Conservation (phyloP, 495 filamentous ascomycete species). For the Copromyces sp. region DNA sequence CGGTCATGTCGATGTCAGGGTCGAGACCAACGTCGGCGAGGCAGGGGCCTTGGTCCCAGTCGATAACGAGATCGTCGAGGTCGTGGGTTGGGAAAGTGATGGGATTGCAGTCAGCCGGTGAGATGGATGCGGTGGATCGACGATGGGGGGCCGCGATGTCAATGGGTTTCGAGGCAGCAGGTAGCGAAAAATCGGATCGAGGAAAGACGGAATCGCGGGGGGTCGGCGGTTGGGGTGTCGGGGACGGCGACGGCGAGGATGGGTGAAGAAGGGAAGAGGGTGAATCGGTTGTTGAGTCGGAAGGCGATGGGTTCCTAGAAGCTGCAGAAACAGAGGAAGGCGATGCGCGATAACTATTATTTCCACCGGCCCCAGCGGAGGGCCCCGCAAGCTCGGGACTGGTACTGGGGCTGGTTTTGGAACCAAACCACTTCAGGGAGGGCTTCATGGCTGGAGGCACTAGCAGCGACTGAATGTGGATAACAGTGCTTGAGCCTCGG, state of each 20-base stretch:
- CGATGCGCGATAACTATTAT: conserved; percentile 26
- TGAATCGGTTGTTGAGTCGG: conserved; percentile 11
- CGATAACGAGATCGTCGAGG: conserved; percentile 29
- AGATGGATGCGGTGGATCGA: conserved; percentile 16
- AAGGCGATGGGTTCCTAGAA: background rate
- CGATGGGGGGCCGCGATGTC: conserved; percentile 16
- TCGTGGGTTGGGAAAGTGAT: conserved; percentile 12
- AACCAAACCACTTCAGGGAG: conserved; percentile 21
- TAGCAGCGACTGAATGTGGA: conserved; percentile 16
- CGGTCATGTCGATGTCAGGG: conserved; percentile 51
- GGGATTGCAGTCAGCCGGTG: conserved; percentile 14
- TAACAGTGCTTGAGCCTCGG: conserved; percentile 16
- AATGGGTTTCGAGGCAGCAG: conserved; percentile 24
- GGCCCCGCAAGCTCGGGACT: conserved; percentile 17
- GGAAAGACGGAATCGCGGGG: conserved; percentile 24
- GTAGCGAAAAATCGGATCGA: conserved; percentile 23
- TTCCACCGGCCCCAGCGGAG: conserved; percentile 16
- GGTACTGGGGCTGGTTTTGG: conserved; percentile 17
- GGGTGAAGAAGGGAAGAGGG: conserved; percentile 27
- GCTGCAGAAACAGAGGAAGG: conserved; percentile 10
- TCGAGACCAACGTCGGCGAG: conserved; percentile 12
- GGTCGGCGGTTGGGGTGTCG: conserved; percentile 32
- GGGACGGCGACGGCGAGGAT: conserved; percentile 24
- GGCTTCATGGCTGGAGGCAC: conserved; percentile 18
- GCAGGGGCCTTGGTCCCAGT: conserved; percentile 7